phyloP scores from a whole-genome alignment of 1,284 basidiomycete genomes.

The Pseudozyma sp. region DNA sequence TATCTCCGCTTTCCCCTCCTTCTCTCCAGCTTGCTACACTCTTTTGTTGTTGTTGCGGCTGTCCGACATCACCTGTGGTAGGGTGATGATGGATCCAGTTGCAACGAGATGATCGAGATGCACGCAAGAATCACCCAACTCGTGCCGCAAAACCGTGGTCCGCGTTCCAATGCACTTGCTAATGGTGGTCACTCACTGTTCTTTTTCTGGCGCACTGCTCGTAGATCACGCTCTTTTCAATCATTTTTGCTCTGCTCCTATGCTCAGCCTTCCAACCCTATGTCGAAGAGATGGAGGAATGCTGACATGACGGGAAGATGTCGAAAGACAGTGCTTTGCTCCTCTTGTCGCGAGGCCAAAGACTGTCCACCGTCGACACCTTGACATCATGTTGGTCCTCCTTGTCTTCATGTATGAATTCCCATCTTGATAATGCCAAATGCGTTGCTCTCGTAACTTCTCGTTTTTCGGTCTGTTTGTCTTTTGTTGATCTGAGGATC shows the following conservation, averaged over 20 bases:
- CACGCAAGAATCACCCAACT: background rate
- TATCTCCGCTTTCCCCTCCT: background rate
- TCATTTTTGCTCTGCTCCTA: background rate
- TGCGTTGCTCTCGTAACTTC: background rate
- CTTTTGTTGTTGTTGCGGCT: constrained; percentile 8
- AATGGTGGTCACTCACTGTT: constrained; percentile 13
- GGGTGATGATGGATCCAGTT: constrained; percentile 10
- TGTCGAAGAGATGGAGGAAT: background rate
- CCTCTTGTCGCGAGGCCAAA: constrained; percentile 41
- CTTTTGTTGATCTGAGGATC: too few species aligned
- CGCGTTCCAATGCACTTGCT: constrained; percentile 16
- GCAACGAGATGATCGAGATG: background rate
- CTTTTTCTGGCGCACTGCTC: constrained; percentile 4
- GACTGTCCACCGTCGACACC: constrained; percentile 3
- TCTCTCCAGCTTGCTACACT: background rate
- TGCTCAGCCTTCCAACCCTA: background rate
- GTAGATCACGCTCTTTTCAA: constrained; percentile 20
- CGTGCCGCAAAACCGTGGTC: constrained; percentile 14
- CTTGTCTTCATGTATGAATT: constrained; percentile 12
- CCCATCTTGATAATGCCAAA: constrained; percentile 8
- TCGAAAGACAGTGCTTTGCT: constrained; percentile 8
- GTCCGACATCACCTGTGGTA: constrained; percentile 31
- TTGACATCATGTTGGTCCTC: background rate
- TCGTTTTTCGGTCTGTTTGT: too few species aligned
- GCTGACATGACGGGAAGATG: background rate